Evolutionary conservation across 106 monocot species (phyloP).

Genomic region (Allium sativum): DNA sequence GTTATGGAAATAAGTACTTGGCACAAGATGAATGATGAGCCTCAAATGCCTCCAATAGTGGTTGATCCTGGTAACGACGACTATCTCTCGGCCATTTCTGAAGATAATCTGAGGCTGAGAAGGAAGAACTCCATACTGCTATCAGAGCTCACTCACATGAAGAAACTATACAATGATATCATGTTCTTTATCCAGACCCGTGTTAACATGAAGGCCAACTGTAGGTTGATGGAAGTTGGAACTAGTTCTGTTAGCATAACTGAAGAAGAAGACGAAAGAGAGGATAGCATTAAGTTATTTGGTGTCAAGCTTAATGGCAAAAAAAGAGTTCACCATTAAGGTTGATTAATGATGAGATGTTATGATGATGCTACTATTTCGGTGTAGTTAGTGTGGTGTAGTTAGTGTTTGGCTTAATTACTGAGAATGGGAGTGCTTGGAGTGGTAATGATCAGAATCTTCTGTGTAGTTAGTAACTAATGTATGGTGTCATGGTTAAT

Average conservation of each 20-base stretch:
- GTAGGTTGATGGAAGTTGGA: neutral
- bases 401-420: no score
- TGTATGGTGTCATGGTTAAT: no score
- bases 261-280: neutral
- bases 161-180: slow-evolving; percentile 63
- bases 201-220: slow-evolving; percentile 4
- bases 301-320: slow-evolving; percentile 19
- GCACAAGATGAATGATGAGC: neutral
- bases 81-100: slow-evolving; percentile 30
- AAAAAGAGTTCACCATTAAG: slow-evolving; percentile 11
- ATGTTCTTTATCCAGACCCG: slow-evolving; percentile 53
- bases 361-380: no score
- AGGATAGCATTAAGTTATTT: slow-evolving; percentile 12
- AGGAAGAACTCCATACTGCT: slow-evolving; percentile 40
- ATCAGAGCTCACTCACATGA: slow-evolving; percentile 58
- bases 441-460: no score
- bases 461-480: no score
- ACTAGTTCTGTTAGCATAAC: neutral
- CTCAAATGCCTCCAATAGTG: neutral
- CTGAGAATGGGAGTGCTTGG: no score
- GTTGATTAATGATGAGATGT: no score
- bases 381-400: no score
- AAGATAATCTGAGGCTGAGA: slow-evolving; percentile 58
- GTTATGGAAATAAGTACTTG: neutral
- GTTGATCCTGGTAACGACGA: neutral